These are phyloP conservation scores for Pseudoneurospora amorphoporcata DNA, from an alignment of 495 filamentous ascomycete species.

Conservation along the genomic window DNA sequence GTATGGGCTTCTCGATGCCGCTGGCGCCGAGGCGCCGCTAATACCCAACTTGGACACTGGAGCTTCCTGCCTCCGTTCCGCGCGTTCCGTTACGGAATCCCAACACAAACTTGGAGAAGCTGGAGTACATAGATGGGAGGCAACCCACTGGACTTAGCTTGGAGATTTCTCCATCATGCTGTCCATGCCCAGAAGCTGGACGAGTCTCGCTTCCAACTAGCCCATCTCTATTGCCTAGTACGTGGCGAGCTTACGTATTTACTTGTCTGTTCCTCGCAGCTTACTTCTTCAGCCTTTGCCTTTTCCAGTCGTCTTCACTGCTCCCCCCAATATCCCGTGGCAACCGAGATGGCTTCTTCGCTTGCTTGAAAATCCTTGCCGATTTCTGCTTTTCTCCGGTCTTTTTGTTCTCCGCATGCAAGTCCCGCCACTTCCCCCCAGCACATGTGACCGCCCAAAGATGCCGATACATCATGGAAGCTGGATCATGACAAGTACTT, in stretches of 20 bases:
- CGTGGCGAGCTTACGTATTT: neutral
- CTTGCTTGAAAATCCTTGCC: too few relatives aligned
- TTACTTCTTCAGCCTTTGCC: neutral
- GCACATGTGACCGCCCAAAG: too few relatives aligned
- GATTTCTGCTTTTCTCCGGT: neutral
- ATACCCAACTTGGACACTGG: neutral
- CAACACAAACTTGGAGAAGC: neutral
- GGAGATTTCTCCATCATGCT: neutral
- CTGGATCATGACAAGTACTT: too few relatives aligned
- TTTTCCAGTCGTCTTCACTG: neutral
- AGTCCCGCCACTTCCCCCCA: too few relatives aligned
- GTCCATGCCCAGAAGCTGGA: neutral
- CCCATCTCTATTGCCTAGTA: neutral
- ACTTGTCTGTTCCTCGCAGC: neutral
- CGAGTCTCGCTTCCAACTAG: neutral
- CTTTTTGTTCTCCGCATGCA: too few relatives aligned
- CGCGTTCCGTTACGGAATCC: neutral
- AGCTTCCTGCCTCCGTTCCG: neutral
- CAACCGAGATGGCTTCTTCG: neutral
- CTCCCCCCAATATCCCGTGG: neutral
- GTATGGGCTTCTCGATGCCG: neutral
- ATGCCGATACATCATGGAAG: too few relatives aligned
- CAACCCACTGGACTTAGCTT: neutral
- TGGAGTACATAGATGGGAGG: neutral
- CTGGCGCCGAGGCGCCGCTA: neutral